Base-by-base conservation (phyloP, 164 flowering plant genomes). In the Stephania yunnanensis region DNA sequence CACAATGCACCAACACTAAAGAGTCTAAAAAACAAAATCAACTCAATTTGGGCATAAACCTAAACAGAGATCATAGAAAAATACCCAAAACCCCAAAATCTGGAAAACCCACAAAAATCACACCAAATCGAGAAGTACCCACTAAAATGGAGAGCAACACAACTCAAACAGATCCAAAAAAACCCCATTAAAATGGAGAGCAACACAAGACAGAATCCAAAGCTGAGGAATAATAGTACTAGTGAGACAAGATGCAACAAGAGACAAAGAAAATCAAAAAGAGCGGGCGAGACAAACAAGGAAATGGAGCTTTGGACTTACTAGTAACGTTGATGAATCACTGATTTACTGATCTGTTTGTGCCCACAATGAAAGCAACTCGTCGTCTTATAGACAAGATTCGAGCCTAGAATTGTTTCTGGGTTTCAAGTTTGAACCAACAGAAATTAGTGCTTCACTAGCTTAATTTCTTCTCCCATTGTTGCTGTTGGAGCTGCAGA, bases 321-420 rank as follows among this genome's bases (percentile, higher is more conserved):
- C 79, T 80, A 58, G 53, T 61, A 61, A 29, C 74, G 52, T 52
- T 72, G 71, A 11, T 74, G n/a, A 74, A 30, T 81, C 61, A 19
- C 79, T 69, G 73, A 53, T 71, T 36, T 36, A 36, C 42, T 36
- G 42, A 2, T 36, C 42, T 36, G 42, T 36, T 30, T 68, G 46
- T 69, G 42, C 77, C 58, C 78, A 45, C 80, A 83, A 65, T 80
- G 85, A 81, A 76, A 80, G 85, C 82, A 77, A 79, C 85, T 72
- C 70, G 69, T 75, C 67, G 52, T 44, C 44, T 25, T 13, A 25
- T 25, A 25, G 17, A 48, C 53, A 19, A 55, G 72, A 76, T 64
- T 76, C 73, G 61, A 44, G 65, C 76, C 74, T 36, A 19, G 42
- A 36, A 36, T 36, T 25, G 15, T 25, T 25, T n/a, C 50, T 68